Evolutionary conservation across 768 basidiomycete species (phyloP).

Genomic region (Phylloporus rhodoxanthus): DNA sequence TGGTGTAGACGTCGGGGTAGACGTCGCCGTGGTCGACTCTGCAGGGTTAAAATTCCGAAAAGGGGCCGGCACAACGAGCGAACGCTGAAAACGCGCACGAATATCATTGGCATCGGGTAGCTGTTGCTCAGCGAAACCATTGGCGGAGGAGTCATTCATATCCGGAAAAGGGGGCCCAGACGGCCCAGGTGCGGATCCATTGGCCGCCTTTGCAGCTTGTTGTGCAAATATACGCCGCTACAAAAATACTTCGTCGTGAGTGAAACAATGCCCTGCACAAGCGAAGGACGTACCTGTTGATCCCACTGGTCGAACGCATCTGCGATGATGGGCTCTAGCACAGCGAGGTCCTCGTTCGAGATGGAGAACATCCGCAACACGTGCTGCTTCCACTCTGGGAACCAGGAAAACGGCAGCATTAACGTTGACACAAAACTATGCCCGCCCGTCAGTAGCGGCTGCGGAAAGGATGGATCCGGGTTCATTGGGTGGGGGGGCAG

Average conservation of each 20-base stretch:
- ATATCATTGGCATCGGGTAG: conserved; percentile 45
- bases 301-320: conserved; percentile 88
- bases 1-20: conserved; percentile 32
- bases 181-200: conserved; percentile 27
- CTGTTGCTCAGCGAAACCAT: conserved; percentile 27
- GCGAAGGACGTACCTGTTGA: conserved; percentile 50
- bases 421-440: conserved; percentile 78
- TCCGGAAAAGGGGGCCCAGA: conserved; percentile 28
- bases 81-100: conserved; percentile 59
- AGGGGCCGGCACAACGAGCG: conserved; percentile 55
- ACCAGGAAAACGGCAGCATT: conserved; percentile 69
- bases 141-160: conserved; percentile 28
- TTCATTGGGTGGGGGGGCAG: conserved; percentile 30
- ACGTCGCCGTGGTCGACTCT: conserved; percentile 28
- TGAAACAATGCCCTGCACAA: not conserved
- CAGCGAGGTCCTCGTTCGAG: conserved; percentile 73
- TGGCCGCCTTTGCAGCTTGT: conserved; percentile 28
- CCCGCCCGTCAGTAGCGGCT: conserved; percentile 46
- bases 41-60: conserved; percentile 37
- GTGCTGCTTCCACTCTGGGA: conserved; percentile 69
- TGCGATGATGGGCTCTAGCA: conserved; percentile 74
- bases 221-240: conserved; percentile 44
- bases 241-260: not conserved
- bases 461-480: conserved; percentile 61
- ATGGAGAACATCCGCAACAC: conserved; percentile 66